Percentiles rank a stretch among this genome's conserved stretches.
These are phyloP conservation scores for Plasmodium coatneyi DNA, from an alignment of 169 alveolate species.

Conservation along the genomic window DNA sequence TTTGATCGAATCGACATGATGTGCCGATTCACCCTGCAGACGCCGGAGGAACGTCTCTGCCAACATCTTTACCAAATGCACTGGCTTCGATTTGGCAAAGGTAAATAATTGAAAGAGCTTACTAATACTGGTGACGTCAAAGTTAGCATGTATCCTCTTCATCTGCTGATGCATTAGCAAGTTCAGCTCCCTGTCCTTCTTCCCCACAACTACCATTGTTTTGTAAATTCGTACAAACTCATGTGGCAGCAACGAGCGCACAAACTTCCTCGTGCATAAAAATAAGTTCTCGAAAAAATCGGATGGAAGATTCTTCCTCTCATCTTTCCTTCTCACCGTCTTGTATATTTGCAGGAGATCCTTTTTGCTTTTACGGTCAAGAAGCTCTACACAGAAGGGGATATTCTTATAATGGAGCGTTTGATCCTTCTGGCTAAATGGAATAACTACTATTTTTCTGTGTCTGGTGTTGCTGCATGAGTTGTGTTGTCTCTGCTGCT, in stretches of 20 bases:
- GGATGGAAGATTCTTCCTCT: conserved; percentile 32
- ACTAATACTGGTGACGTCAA: conserved; percentile 49
- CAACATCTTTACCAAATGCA: conserved; percentile 27
- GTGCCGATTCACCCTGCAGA: neutral
- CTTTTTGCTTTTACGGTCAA: conserved; percentile 35
- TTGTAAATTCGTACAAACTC: conserved; percentile 52
- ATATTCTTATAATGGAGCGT: conserved; percentile 44
- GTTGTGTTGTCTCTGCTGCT: neutral
- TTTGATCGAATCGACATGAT: neutral
- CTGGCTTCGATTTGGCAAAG: conserved; percentile 26
- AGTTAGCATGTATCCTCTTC: conserved; percentile 56
- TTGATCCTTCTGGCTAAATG: conserved; percentile 9
- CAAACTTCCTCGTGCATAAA: conserved; percentile 51
- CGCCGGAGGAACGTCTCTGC: conserved; percentile 17
- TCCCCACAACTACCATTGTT: conserved; percentile 33
- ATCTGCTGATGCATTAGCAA: conserved; percentile 65
- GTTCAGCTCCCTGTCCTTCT: conserved; percentile 24
- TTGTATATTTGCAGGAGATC: conserved; percentile 46
- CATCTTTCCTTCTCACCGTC: conserved; percentile 24
- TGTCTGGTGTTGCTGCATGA: conserved; percentile 8
- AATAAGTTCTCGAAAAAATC: conserved; percentile 71
- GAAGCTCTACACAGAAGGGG: conserved; percentile 35
- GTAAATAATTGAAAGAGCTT: conserved; percentile 54
- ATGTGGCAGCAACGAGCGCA: conserved; percentile 53
- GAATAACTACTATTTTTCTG: conserved; percentile 55